phyloP scores from a whole-genome alignment of 768 basidiomycete genomes.

The Porphyrellus cyaneotinctus region DNA sequence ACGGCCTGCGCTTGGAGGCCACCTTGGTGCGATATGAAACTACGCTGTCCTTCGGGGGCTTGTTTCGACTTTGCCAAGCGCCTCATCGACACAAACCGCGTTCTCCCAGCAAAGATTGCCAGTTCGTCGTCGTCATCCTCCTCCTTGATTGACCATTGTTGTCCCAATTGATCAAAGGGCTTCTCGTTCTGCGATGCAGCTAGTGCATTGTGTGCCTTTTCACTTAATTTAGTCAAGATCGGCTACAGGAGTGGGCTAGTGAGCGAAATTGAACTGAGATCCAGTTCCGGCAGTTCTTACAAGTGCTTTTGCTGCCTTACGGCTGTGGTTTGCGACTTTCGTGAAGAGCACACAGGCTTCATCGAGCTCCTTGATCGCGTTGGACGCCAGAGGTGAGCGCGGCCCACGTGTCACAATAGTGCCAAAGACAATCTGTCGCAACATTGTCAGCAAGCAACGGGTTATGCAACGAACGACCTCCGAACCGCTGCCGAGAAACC shows the following conservation, averaged over 20 bases:
- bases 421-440: slow-evolving; percentile 64
- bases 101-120: slow-evolving; percentile 65
- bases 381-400: slow-evolving; percentile 57
- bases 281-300: slow-evolving; percentile 35
- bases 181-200: slow-evolving; percentile 38
- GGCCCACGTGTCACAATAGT: slow-evolving; percentile 76
- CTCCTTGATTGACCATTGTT: slow-evolving; percentile 50
- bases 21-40: background rate
- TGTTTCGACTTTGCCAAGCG: slow-evolving; percentile 26
- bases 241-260: slow-evolving; percentile 32
- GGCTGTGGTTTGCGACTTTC: slow-evolving; percentile 54
- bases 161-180: slow-evolving; percentile 27
- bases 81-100: slow-evolving; percentile 53
- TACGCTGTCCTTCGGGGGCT: slow-evolving; percentile 3
- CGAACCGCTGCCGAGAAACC: slow-evolving; percentile 52
- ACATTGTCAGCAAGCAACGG: slow-evolving; percentile 1
- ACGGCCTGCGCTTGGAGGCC: slow-evolving; percentile 1
- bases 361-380: slow-evolving; percentile 68
- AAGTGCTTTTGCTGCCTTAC: slow-evolving; percentile 61
- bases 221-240: slow-evolving; percentile 54
- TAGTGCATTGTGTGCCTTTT: slow-evolving; percentile 63
- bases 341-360: slow-evolving; percentile 63
- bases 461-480: background rate
- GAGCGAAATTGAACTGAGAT: background rate
- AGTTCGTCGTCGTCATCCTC: slow-evolving; percentile 60